phyloP scores from a whole-genome alignment of 106 monocot species.

The Alisma plantagoaquatica region DNA sequence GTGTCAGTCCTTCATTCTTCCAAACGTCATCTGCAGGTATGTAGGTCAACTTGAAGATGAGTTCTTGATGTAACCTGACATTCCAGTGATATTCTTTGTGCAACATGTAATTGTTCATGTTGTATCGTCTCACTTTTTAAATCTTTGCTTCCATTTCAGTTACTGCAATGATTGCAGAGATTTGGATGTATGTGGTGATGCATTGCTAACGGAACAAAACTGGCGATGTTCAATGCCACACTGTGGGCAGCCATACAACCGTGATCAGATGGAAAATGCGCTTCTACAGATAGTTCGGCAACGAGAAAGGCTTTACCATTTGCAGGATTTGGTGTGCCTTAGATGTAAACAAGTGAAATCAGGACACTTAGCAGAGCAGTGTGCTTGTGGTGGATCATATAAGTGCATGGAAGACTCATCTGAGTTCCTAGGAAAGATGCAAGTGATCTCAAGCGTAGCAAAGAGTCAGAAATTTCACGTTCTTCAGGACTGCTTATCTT shows the following conservation, averaged over 20 bases:
- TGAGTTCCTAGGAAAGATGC: constrained; percentile 62
- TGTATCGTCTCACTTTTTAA: neutral
- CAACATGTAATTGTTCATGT: neutral
- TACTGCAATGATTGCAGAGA: constrained; percentile 98
- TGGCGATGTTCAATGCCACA: constrained; percentile 59
- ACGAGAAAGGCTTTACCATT: constrained; percentile 78
- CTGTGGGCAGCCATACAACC: constrained; percentile 75
- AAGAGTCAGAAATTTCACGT: constrained; percentile 51
- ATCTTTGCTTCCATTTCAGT: constrained; percentile 21
- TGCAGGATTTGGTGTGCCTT: constrained; percentile 85
- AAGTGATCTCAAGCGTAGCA: constrained; percentile 45
- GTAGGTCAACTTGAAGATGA: neutral
- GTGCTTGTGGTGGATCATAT: constrained; percentile 73
- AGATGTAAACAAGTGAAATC: constrained; percentile 76
- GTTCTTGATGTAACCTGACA: neutral
- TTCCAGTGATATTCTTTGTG: neutral
- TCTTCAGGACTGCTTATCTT: constrained; percentile 48
- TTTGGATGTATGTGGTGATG: constrained; percentile 63
- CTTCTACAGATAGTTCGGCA: constrained; percentile 85
- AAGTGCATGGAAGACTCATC: constrained; percentile 41
- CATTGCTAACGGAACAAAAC: constrained; percentile 43
- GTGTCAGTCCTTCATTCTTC: constrained; percentile 52
- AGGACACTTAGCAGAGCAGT: constrained; percentile 68
- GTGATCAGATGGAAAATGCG: constrained; percentile 72
- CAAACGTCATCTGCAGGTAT: constrained; percentile 96